Conservation (phyloP, 768 basidiomycete genomes). For the Pholiota microspora region DNA sequence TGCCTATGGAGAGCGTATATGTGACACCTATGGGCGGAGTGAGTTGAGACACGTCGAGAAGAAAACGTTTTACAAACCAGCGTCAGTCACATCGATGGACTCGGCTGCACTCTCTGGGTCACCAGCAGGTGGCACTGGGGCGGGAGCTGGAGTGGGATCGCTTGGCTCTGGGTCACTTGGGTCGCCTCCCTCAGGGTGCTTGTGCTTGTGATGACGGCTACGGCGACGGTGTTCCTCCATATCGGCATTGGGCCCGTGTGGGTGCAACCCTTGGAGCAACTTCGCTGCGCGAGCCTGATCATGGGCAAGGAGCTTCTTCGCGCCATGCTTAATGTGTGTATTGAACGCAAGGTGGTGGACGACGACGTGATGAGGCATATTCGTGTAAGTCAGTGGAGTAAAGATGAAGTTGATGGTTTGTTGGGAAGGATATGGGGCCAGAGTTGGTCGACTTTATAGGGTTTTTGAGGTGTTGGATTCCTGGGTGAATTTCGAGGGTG, state of each 20-base stretch:
- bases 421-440: not conserved
- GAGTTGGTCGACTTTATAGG: not conserved
- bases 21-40: constrained; percentile 33
- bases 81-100: constrained; percentile 56
- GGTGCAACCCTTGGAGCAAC: constrained; percentile 49
- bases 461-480: not conserved
- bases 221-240: constrained; percentile 8
- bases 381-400: not conserved
- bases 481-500: not conserved
- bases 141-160: constrained; percentile 12
- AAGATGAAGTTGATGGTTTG: not conserved
- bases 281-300: constrained; percentile 56
- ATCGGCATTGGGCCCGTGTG: constrained; percentile 48
- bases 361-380: not conserved
- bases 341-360: constrained; percentile 1
- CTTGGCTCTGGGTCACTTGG: constrained; percentile 6
- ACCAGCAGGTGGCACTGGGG: constrained; percentile 19
- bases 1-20: constrained; percentile 50
- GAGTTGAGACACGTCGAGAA: not conserved
- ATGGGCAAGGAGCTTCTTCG: constrained; percentile 47
- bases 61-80: constrained; percentile 29
- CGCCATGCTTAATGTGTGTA: constrained; percentile 37
- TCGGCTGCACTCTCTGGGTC: constrained; percentile 20
- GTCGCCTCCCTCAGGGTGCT: constrained; percentile 1
- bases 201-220: constrained; percentile 16